Evolutionary conservation across 345 rosid species (phyloP).

Genomic region (Bretschneidera sinensis): DNA sequence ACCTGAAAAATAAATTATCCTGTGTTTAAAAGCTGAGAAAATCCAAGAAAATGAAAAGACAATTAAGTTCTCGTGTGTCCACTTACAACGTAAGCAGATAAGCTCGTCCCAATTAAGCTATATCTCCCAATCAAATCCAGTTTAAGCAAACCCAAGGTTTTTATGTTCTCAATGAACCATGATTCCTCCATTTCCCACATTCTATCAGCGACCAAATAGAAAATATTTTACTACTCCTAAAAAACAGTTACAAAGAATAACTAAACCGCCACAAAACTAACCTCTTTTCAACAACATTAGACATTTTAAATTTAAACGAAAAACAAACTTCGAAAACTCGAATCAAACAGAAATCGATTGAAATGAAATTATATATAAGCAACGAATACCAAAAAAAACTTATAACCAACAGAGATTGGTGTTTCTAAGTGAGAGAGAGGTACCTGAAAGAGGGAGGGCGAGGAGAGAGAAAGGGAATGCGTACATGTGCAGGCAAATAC

Average conservation of each 20-base stretch:
- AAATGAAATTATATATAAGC: neutral
- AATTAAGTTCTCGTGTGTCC: neutral
- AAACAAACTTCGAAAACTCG: neutral
- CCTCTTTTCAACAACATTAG: neutral
- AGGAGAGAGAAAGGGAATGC: neutral
- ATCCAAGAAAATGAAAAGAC: neutral
- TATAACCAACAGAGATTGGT: neutral
- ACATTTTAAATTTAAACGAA: neutral
- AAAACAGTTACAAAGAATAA: no score
- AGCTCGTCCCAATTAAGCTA: no score
- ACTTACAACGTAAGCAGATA: no score
- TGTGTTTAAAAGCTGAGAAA: neutral
- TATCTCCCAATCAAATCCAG: neutral
- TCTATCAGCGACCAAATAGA: neutral
- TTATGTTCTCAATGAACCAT: neutral
- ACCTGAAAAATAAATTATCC: neutral
- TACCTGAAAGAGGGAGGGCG: conserved; percentile 3
- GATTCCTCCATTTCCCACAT: neutral
- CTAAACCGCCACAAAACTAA: conserved; percentile 2
- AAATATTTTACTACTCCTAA: no score
- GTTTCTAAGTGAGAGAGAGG: neutral
- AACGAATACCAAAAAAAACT: neutral
- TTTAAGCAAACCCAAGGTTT: no score
- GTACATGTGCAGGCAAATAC: conserved; percentile 11
- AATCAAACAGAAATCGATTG: neutral